Evolutionary conservation across 1,284 basidiomycete genomes (phyloP), one percentile per base, ranked within the genome.

Genomic region (Ceratobasidium theobromae): DNA sequence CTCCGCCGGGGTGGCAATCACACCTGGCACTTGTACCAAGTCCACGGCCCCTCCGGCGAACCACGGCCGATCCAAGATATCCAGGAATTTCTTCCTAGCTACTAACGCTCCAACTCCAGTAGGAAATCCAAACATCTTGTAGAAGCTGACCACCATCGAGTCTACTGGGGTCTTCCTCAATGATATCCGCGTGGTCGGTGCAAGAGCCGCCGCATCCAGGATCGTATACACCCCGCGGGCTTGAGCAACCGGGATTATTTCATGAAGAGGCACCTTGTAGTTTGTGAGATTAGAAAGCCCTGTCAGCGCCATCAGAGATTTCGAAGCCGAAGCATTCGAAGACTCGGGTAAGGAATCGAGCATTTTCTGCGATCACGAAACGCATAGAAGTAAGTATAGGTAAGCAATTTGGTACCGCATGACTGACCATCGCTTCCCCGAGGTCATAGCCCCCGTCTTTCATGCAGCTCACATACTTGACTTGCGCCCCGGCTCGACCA

Each of bases 91-190:
- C 71, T 86, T 85, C 74, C 86, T 89, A 46, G 88, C 85, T 18
- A 94, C 76, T 1, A 94, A 79, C 18, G 89, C 89, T 32, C 91
- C 91, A 46, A 93, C 83, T 1, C 91, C 91, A 0, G 91, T 94
- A 6, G 91, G 91, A 71, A 86, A 93, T 30, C 91, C 91, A 69
- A 92, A 91, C 86, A 93, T 91, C 72, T 94, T 94, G 79, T 94
- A 94, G 72, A 93, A 91, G 43, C 87, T 90, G 60, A 93, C 75
- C 0, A 86, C 89, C 82, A 93, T 86, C 1, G 89, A 90, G 74
- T 92, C 89, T 12, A 89, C 86, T 4, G 85, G 82, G 25, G 79
- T 81, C 62, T 86, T 82, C 1, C 80, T 75, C 18, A 92, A 78
- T 6, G 88, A 88, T 64, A 91, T 81, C 12, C 78, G 73, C 6